phyloP scores from a whole-genome alignment of 2,329 filamentous ascomycete species.

The Simplicillium sp. region DNA sequence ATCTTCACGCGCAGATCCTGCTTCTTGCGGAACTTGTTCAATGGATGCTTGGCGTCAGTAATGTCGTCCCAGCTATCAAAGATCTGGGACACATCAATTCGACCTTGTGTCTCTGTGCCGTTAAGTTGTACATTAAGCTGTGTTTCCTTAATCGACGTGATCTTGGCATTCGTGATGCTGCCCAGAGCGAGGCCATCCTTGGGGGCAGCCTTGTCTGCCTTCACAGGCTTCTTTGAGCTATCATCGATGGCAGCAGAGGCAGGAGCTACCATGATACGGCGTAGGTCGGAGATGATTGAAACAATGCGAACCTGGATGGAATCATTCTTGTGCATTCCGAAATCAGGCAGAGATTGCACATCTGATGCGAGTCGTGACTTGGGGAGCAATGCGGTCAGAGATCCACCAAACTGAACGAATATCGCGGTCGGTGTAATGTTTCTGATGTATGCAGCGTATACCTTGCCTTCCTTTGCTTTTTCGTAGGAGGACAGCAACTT shows the following conservation, averaged over 20 bases:
- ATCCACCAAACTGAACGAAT: constrained; percentile 81
- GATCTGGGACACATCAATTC: constrained; percentile 82
- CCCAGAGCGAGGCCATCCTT: constrained; percentile 69
- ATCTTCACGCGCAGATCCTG: constrained; percentile 67
- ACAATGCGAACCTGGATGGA: constrained; percentile 64
- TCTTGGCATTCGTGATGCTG: constrained; percentile 62
- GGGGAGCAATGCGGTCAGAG: constrained; percentile 68
- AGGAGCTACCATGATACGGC: constrained; percentile 54
- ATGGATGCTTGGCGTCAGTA: constrained; percentile 67
- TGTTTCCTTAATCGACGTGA: constrained; percentile 80
- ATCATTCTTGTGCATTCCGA: constrained; percentile 70
- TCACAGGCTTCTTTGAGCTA: constrained; percentile 27
- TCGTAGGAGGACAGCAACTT: constrained; percentile 63
- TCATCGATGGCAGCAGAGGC: constrained; percentile 36
- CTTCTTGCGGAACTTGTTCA: constrained; percentile 62
- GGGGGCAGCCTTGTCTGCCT: constrained; percentile 24
- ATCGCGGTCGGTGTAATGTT: constrained; percentile 74
- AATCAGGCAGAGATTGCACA: constrained; percentile 56
- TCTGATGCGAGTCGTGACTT: constrained; percentile 70
- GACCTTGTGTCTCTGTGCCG: constrained; percentile 66
- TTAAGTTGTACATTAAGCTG: constrained; percentile 87
- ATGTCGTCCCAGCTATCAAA: constrained; percentile 88
- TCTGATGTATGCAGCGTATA: constrained; percentile 70
- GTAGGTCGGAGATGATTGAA: constrained; percentile 60
- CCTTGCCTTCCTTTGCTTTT: constrained; percentile 58